phyloP scores from a whole-genome alignment of 345 rosid genomes.

The Trapa incisa region DNA sequence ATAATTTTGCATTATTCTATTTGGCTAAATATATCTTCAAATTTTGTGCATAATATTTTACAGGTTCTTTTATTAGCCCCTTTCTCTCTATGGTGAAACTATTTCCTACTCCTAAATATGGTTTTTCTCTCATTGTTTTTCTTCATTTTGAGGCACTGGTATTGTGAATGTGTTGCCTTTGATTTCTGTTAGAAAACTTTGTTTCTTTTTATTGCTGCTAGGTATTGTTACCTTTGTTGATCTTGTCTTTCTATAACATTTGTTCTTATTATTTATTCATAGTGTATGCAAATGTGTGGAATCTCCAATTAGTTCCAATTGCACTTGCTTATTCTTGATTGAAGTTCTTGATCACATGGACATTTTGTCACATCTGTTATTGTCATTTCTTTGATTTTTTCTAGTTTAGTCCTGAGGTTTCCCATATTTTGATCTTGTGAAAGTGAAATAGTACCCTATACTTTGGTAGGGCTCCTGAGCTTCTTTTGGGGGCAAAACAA shows the following conservation, averaged over 20 bases:
- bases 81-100: not conserved
- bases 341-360: not conserved
- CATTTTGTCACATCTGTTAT: not conserved
- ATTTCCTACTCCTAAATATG: not conserved
- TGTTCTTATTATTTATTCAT: no score
- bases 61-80: not conserved
- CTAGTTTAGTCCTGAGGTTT: not conserved
- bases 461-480: conserved; percentile 90
- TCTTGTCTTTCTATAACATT: no score
- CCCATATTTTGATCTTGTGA: not conserved
- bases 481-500: conserved; percentile 81
- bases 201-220: not conserved
- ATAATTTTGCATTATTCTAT: not conserved
- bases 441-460: conserved; percentile 1
- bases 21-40: not conserved
- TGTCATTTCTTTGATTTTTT: not conserved
- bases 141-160: not conserved
- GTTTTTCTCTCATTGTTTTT: not conserved
- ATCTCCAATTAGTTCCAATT: not conserved
- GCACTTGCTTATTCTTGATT: not conserved
- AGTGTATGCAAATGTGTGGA: no score
- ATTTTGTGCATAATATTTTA: not conserved
- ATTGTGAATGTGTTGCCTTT: not conserved
- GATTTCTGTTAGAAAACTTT: not conserved
- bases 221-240: no score